A percentile compares a stretch with the other conserved stretches of the same genome.
phyloP scores from a whole-genome alignment of 805 yeast species.

The Saccharomycopsis microspora region DNA sequence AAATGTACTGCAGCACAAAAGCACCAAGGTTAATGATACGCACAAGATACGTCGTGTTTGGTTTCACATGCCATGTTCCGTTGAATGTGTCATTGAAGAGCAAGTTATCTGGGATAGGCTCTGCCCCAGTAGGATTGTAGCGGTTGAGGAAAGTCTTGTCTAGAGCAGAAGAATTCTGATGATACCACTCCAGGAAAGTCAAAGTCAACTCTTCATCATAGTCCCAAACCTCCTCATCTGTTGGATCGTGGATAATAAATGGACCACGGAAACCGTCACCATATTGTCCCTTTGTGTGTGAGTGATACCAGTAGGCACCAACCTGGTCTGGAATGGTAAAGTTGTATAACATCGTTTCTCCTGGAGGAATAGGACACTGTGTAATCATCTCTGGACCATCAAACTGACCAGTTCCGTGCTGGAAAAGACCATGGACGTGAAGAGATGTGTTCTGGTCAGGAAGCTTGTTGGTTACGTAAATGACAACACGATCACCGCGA shows the following conservation, averaged over 20 bases:
- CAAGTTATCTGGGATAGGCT: constrained; percentile 80
- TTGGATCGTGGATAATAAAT: constrained; percentile 62
- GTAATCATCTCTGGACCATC: constrained; percentile 86
- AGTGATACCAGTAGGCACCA: constrained; percentile 97
- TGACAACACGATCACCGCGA: constrained; percentile 67
- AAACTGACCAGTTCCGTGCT: constrained; percentile 57
- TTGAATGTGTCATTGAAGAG: constrained; percentile 76
- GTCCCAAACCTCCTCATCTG: constrained; percentile 36
- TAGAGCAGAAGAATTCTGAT: constrained; percentile 38
- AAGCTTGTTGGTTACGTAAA: constrained; percentile 70
- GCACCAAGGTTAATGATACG: constrained; percentile 83
- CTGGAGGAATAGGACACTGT: constrained; percentile 89
- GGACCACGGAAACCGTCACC: constrained; percentile 88
- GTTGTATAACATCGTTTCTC: constrained; percentile 65
- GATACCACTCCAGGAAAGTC: constrained; percentile 84
- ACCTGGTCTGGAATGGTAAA: constrained; percentile 73
- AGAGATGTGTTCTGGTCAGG: constrained; percentile 56
- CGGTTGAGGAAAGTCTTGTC: constrained; percentile 46
- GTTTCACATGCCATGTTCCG: constrained; percentile 67
- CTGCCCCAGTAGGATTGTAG: constrained; percentile 95
- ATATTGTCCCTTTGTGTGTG: constrained; percentile 82
- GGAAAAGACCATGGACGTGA: constrained; percentile 92
- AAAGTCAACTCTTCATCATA: constrained; percentile 73
- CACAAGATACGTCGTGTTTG: constrained; percentile 74
- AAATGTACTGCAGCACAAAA: constrained; percentile 81